Evolutionary conservation across 2,329 filamentous ascomycete genomes (phyloP), one percentile per base, ranked within the genome.

Genomic region (Cytospora leucostoma): DNA sequence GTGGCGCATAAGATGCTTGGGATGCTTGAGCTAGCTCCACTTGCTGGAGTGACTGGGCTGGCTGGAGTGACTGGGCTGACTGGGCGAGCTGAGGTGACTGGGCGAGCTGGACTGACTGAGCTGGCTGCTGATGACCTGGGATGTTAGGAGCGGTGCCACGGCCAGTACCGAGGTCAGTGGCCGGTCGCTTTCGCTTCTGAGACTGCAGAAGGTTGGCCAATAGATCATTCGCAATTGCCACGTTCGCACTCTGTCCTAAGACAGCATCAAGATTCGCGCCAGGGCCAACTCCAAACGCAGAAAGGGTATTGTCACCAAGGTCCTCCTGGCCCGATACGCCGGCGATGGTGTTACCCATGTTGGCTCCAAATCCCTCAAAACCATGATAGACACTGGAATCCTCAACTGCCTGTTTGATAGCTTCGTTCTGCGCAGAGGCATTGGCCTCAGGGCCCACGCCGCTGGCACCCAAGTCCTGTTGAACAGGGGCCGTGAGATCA

Each of bases 181-280:
- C 19, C 27, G 49, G 49, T 12, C 21, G 33, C 33, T 49, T 13
- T 11, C 15, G 11, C 51, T 61, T 51, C 15, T 55, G 15, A 12
- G 59, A 61, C 51, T 49, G 51, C 5, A 61, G 0, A 13, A 51
- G 59, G 11, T 61, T 33, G 2, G 51, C 38, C 12, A 55, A 8
- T 2, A 55, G 15, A 1, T 37, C 10, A 19, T 8, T 19, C 2
- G 27, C 6, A 6, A 49, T 13, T 8, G 50, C 35, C 12, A 44
- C 10, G n/a, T 6, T 11, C 4, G 37, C 7, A 38, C 11, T 27
- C 49, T 21, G 57, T n/a, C 12, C 37, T 8, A 4, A 6, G 32
- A 10, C 33, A 27, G 2, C 8, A 40, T 11, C 27, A 12, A 11
- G 11, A 2, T 32, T 33, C 37, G 7, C 13, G 38, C 38, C 38